These are phyloP conservation scores for Trichophyton rubrum DNA, from an alignment of 2,329 filamentous ascomycete species.

Conservation along the genomic window DNA sequence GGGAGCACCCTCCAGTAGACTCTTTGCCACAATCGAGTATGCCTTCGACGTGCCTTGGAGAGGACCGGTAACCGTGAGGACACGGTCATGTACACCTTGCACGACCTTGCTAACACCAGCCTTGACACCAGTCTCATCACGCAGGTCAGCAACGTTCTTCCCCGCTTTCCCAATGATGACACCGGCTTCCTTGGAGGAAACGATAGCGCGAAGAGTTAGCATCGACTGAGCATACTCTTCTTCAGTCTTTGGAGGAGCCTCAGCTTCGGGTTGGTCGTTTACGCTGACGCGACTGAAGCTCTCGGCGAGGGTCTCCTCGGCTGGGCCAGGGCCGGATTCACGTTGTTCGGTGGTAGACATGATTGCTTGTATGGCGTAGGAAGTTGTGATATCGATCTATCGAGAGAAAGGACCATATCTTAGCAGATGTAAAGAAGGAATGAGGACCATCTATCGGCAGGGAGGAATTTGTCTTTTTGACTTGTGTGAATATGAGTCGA, in stretches of 20 bases:
- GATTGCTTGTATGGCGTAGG: constrained; percentile 10
- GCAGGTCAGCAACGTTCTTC: constrained; percentile 93
- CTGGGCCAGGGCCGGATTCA: constrained; percentile 40
- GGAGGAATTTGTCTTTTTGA: background rate
- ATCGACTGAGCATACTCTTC: constrained; percentile 91
- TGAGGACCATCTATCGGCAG: background rate
- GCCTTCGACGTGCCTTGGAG: constrained; percentile 82
- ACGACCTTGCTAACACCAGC: constrained; percentile 98
- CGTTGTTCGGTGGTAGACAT: constrained; percentile 50
- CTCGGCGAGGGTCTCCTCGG: constrained; percentile 50
- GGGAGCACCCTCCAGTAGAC: constrained; percentile 82
- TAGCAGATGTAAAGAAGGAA: background rate
- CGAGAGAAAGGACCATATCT: background rate
- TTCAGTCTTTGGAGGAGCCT: constrained; percentile 76
- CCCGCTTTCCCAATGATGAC: constrained; percentile 98
- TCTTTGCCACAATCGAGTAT: constrained; percentile 84
- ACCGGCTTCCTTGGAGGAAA: constrained; percentile 96
- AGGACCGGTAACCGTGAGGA: constrained; percentile 85
- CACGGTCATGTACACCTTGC: constrained; percentile 90
- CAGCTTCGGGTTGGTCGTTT: constrained; percentile 55
- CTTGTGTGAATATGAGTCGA: background rate
- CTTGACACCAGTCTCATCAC: constrained; percentile 95
- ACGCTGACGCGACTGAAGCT: constrained; percentile 54
- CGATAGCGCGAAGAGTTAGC: constrained; percentile 89
- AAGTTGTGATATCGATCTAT: background rate